These are phyloP conservation scores for Pythium sukuiense DNA, from an alignment of 352 stramenopile species.

Conservation along the genomic window DNA sequence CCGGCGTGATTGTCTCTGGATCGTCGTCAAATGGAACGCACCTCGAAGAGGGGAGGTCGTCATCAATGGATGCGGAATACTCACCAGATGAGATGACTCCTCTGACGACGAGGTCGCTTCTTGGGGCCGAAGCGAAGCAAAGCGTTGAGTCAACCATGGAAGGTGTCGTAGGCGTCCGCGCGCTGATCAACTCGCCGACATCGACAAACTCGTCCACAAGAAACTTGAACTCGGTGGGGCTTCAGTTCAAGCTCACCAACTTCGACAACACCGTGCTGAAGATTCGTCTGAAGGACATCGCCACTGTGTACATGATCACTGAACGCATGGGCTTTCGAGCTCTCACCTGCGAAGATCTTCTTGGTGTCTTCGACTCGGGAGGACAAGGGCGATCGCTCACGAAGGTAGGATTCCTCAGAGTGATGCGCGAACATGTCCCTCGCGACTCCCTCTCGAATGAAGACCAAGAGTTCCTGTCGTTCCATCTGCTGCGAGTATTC, in stretches of 20 bases:
- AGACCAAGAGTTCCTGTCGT: slow-evolving; percentile 87
- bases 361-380: slow-evolving; percentile 71
- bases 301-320: slow-evolving; percentile 86
- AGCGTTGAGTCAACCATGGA: slow-evolving; percentile 39
- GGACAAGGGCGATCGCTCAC: slow-evolving; percentile 66
- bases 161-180: slow-evolving; percentile 52
- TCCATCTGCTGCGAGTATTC: slow-evolving; percentile 82
- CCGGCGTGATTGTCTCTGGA: slow-evolving; percentile 61
- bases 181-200: slow-evolving; percentile 59
- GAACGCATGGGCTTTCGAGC: slow-evolving; percentile 82
- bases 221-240: slow-evolving; percentile 67
- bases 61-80: slow-evolving; percentile 46
- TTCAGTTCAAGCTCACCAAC: slow-evolving; percentile 88
- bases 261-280: slow-evolving; percentile 80
- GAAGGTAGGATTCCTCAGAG: slow-evolving; percentile 72
- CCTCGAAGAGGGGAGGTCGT: slow-evolving; percentile 30
- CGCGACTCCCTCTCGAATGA: slow-evolving; percentile 75
- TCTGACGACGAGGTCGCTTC: slow-evolving; percentile 41
- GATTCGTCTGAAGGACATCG: slow-evolving; percentile 84
- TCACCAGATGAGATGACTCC: slow-evolving; percentile 38
- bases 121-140: slow-evolving; percentile 38
- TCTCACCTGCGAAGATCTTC: slow-evolving; percentile 61
- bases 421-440: slow-evolving; percentile 76
- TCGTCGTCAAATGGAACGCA: slow-evolving; percentile 67
- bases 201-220: slow-evolving; percentile 43